Evolutionary conservation across 116 monocot species (phyloP), one percentile per base, ranked within the genome.

Genomic region (Papilionanthe hybrid): DNA sequence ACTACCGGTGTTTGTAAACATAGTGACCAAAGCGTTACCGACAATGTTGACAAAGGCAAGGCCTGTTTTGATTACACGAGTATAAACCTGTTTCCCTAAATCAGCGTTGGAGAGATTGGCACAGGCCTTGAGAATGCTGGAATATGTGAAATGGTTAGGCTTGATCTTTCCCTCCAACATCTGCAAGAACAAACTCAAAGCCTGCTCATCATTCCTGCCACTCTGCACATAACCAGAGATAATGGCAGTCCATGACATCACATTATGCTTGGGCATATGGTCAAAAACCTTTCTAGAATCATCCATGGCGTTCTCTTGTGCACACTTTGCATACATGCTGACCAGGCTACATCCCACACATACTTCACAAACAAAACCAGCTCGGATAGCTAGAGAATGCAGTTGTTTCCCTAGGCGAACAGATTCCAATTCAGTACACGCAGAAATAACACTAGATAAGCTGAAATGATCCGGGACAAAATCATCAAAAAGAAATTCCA

Each of bases 221-320:
- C 55, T 58, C 65, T 90, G 93, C 30, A 80, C 82, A 44, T 93
- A 91, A 23, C 88, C 90, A 7, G 91, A 84, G 17, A 95, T 86
- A 20, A 93, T 43, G 5, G 91, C 86, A 0, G 95, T 95, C 95
- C 95, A 95, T 0, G 95, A 86, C 86, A 91, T 90, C 42, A 95
- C 95, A 81, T 95, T 91, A 10, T 82, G 86, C n/a, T 79, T 80
- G 2, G 42, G 75, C 90, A 95, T 91, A 22, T 74, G 19, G 69
- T 96, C 83, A 37, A 96, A 96, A 13, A 90, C 87, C 48, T 84
- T 86, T 67, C 85, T 87, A 0, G 93, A 83, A 74, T 90, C 75
- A 42, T 80, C 69, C 79, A 96, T 81, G 1, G 86, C 73, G 19
- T 66, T 78, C 47, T 80, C 81, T 0, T n/a, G 9, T 0, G 81